Conservation (phyloP, 106 monocot genomes). For the Dioscorea dumetorum region DNA sequence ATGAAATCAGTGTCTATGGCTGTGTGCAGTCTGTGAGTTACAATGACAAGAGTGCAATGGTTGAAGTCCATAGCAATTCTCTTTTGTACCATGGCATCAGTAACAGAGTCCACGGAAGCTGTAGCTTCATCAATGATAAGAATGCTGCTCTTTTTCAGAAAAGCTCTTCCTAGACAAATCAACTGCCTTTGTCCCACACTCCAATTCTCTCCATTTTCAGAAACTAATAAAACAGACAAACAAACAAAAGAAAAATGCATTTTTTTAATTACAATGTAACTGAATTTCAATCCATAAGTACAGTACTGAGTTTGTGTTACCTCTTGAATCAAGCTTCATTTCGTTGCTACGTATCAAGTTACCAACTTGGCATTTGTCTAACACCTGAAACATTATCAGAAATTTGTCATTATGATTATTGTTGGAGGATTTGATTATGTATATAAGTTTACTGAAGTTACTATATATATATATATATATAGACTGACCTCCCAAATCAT, state of each 20-base stretch:
- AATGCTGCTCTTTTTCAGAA: constrained; percentile 62
- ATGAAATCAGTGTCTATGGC: constrained; percentile 74
- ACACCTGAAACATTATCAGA: constrained; percentile 25
- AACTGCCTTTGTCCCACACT: constrained; percentile 85
- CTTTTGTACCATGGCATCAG: constrained; percentile 57
- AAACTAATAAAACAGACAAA: constrained; percentile 18
- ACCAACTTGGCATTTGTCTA: constrained; percentile 87
- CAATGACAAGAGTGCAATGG: constrained; percentile 63
- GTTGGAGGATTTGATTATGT: too few relatives aligned
- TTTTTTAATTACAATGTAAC: too few relatives aligned
- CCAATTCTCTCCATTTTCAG: constrained; percentile 81
- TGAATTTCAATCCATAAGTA: too few relatives aligned
- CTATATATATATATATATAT: too few relatives aligned
- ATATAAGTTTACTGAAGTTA: too few relatives aligned
- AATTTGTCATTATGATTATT: not conserved
- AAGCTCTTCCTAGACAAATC: constrained; percentile 71
- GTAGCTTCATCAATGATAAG: constrained; percentile 86
- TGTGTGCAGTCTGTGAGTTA: constrained; percentile 74
- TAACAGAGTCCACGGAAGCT: constrained; percentile 74
- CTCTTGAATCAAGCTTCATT: constrained; percentile 71
- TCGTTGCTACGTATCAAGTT: constrained; percentile 55
- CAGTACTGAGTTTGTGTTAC: constrained; percentile 7
- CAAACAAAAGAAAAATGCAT: not conserved
- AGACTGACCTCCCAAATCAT: constrained; percentile 48
- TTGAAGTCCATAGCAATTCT: constrained; percentile 59